A percentile compares a stretch with the other conserved stretches of the same genome.
These are phyloP conservation scores for Alternaria brassicae DNA, from an alignment of 2,329 filamentous ascomycete genomes.

Conservation along the genomic window DNA sequence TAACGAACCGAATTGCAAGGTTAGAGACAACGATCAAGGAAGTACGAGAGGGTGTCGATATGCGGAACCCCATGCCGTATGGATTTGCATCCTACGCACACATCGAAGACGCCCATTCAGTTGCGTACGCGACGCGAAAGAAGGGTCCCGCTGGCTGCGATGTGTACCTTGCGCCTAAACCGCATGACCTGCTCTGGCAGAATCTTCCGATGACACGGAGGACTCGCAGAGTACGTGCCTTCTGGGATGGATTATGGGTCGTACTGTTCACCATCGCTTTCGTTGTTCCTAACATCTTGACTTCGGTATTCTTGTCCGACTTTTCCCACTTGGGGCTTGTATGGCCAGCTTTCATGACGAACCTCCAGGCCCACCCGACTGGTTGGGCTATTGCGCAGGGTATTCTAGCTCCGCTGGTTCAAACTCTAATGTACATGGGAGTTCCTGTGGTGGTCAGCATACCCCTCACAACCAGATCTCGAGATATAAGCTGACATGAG, in stretches of 20 bases:
- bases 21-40: conserved; percentile 86
- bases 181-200: conserved; percentile 94
- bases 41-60: conserved; percentile 82
- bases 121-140: conserved; percentile 76
- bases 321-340: conserved; percentile 79
- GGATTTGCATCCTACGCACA: conserved; percentile 92
- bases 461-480: background rate
- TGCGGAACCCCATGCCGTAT: conserved; percentile 84
- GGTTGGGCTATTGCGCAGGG: conserved; percentile 91
- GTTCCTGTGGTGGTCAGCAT: conserved; percentile 72
- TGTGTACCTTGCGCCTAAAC: conserved; percentile 80
- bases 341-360: conserved; percentile 76
- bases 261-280: conserved; percentile 79
- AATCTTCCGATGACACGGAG: conserved; percentile 79
- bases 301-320: conserved; percentile 91
- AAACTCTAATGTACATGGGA: conserved; percentile 82
- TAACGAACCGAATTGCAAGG: conserved; percentile 80
- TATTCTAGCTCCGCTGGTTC: conserved; percentile 85
- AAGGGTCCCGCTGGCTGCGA: conserved; percentile 81
- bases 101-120: conserved; percentile 85
- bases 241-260: conserved; percentile 86
- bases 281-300: conserved; percentile 90
- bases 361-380: conserved; percentile 67
- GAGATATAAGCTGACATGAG: background rate
- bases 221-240: conserved; percentile 72